Conservation (phyloP, 805 yeast species). For the Candida qinlingensis region DNA sequence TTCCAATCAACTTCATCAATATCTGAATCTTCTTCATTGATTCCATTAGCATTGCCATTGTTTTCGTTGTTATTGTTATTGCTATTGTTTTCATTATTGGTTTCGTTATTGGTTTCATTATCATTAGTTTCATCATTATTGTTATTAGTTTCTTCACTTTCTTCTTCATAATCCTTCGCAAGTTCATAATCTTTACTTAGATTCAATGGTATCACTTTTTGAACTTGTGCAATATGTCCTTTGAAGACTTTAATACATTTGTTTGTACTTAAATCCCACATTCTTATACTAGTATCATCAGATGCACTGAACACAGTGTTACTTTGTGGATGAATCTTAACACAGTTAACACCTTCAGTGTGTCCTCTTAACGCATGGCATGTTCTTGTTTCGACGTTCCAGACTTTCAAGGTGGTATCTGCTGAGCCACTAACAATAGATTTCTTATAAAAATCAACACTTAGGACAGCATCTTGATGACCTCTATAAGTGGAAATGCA, state of each 20-base stretch:
- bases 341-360: slow-evolving; percentile 86
- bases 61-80: slow-evolving; percentile 11
- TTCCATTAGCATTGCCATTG: slow-evolving; percentile 16
- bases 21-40: slow-evolving; percentile 18
- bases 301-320: slow-evolving; percentile 79
- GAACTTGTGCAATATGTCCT: slow-evolving; percentile 94
- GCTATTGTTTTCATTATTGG: slow-evolving; percentile 10
- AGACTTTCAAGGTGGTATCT: slow-evolving; percentile 85
- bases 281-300: slow-evolving; percentile 86
- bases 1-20: slow-evolving; percentile 23
- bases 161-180: slow-evolving; percentile 33
- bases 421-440: slow-evolving; percentile 91
- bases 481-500: slow-evolving; percentile 93
- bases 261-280: slow-evolving; percentile 90
- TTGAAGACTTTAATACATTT: slow-evolving; percentile 71
- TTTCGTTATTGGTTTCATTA: slow-evolving; percentile 18
- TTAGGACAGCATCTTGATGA: slow-evolving; percentile 78
- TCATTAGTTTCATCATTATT: slow-evolving; percentile 13
- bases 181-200: slow-evolving; percentile 58
- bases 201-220: slow-evolving; percentile 81
- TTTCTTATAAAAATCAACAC: slow-evolving; percentile 76
- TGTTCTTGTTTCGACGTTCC: slow-evolving; percentile 93
- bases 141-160: slow-evolving; percentile 16
- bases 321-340: slow-evolving; percentile 76
- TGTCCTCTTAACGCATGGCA: slow-evolving; percentile 94